Conservation (phyloP, 768 basidiomycete species). For the Russula vinacea region DNA sequence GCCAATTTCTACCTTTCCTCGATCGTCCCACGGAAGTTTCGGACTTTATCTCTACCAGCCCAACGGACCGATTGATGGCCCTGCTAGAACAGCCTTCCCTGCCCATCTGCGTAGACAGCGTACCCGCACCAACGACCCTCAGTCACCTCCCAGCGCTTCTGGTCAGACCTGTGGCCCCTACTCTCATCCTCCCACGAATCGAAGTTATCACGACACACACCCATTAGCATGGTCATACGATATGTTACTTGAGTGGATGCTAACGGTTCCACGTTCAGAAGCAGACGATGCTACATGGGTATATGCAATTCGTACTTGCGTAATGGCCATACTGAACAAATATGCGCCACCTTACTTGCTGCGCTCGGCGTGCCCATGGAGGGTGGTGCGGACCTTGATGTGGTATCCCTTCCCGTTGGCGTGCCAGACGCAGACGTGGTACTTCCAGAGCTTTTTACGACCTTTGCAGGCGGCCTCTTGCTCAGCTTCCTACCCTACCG, state of each 20-base stretch:
- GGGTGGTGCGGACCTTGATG: slow-evolving; percentile 25
- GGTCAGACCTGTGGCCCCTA: not conserved
- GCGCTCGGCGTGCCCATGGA: slow-evolving; percentile 31
- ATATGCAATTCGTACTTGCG: slow-evolving; percentile 26
- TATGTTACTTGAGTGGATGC: slow-evolving; percentile 31
- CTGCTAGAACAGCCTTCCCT: slow-evolving; percentile 30
- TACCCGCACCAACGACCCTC: not conserved
- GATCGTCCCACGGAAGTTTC: slow-evolving; percentile 28
- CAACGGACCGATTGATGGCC: slow-evolving; percentile 30
- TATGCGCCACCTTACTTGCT: slow-evolving; percentile 27
- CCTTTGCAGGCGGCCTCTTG: slow-evolving; percentile 9
- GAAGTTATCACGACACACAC: not conserved
- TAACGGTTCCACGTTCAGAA: slow-evolving; percentile 21
- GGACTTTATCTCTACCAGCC: slow-evolving; percentile 28
- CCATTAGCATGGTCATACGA: slow-evolving; percentile 27
- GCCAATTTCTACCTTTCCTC: slow-evolving; percentile 29
- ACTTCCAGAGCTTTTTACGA: slow-evolving; percentile 22
- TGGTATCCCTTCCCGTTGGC: slow-evolving; percentile 20
- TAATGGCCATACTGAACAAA: slow-evolving; percentile 31
- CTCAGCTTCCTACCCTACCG: slow-evolving; percentile 21
- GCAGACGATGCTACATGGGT: slow-evolving; percentile 27
- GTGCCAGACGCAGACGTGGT: slow-evolving; percentile 12
- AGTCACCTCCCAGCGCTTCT: not conserved
- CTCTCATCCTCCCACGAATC: not conserved
- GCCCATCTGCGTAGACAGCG: slow-evolving; percentile 19